phyloP scores from a whole-genome alignment of 2,329 filamentous ascomycete genomes.

The Fusarium sp. region DNA sequence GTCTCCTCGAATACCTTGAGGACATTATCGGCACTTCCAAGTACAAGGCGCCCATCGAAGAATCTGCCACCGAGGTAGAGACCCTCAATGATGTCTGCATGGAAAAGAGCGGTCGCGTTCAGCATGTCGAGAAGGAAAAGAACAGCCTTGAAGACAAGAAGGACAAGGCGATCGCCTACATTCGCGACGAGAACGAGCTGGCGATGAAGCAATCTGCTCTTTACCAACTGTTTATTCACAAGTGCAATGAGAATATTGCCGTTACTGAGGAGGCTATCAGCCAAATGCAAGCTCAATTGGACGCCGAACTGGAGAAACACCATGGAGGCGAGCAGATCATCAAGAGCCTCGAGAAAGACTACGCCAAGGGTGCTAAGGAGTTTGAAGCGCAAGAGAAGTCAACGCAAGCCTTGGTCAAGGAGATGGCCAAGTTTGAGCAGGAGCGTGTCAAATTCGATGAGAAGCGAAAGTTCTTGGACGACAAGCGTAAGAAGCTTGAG shows the following conservation, averaged over 20 bases:
- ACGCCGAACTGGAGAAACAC: slow-evolving; percentile 90
- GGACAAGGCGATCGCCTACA: slow-evolving; percentile 87
- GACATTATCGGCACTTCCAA: slow-evolving; percentile 99
- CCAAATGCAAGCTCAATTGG: slow-evolving; percentile 89
- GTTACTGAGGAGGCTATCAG: slow-evolving; percentile 89
- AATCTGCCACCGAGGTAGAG: slow-evolving; percentile 89
- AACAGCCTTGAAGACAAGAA: slow-evolving; percentile 94
- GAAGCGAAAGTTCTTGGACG: slow-evolving; percentile 91
- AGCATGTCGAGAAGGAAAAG: slow-evolving; percentile 98
- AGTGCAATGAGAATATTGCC: slow-evolving; percentile 87
- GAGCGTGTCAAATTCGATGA: slow-evolving; percentile 98
- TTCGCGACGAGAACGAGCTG: slow-evolving; percentile 93
- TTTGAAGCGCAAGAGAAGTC: slow-evolving; percentile 85
- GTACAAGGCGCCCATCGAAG: slow-evolving; percentile 97
- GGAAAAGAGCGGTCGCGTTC: slow-evolving; percentile 94
- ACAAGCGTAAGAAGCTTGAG: slow-evolving; percentile 94
- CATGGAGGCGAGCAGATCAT: slow-evolving; percentile 90
- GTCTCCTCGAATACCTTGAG: slow-evolving; percentile 93
- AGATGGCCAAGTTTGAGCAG: slow-evolving; percentile 93
- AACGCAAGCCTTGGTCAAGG: slow-evolving; percentile 80
- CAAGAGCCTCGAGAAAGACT: slow-evolving; percentile 86
- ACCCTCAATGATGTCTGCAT: slow-evolving; percentile 92
- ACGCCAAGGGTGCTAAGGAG: slow-evolving; percentile 83
- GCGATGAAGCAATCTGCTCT: slow-evolving; percentile 88
- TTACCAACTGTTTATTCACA: slow-evolving; percentile 90